Evolutionary conservation across 106 monocot species (phyloP).

Genomic region (Phalaenopsis equestris): DNA sequence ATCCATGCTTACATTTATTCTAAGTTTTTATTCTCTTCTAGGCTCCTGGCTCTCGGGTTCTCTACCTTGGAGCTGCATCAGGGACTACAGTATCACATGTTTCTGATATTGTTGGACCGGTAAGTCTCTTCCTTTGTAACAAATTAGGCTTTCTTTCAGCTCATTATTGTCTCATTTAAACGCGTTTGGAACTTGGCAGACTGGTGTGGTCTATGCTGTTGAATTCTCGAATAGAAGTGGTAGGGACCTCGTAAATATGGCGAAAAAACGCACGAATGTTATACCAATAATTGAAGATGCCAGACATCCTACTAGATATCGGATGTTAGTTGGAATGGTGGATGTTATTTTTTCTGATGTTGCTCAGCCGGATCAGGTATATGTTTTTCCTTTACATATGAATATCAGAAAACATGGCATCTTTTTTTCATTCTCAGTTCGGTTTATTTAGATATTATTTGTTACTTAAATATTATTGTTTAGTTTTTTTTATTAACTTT

Average conservation of each 20-base stretch:
- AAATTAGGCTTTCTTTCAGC: neutral
- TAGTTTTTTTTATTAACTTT: neutral
- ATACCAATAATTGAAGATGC: conserved; percentile 99
- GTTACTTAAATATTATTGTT: neutral
- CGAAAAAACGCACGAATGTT: conserved; percentile 90
- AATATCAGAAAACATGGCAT: neutral
- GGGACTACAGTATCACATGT: conserved; percentile 97
- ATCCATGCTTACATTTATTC: neutral
- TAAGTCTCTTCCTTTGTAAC: conserved; percentile 19
- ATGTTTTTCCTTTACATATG: neutral
- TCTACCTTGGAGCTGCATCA: conserved; percentile 95
- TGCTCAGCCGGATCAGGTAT: conserved; percentile 97
- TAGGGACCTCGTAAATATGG: conserved; percentile 95
- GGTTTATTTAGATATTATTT: neutral
- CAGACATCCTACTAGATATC: conserved; percentile 88
- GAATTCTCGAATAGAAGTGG: conserved; percentile 97
- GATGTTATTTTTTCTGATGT: conserved; percentile 99
- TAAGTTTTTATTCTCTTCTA: conserved; percentile 7
- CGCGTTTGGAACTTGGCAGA: conserved; percentile 26
- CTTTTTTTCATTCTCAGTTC: neutral
- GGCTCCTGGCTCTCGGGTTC: conserved; percentile 68
- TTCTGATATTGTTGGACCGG: conserved; percentile 97
- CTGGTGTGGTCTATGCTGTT: conserved; percentile 87
- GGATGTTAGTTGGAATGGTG: conserved; percentile 97
- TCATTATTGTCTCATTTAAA: neutral